Percentiles rank a stretch among this genome's conserved stretches.
Conservation (phyloP, 257 asterid species). For the Hygrophila difformis region DNA sequence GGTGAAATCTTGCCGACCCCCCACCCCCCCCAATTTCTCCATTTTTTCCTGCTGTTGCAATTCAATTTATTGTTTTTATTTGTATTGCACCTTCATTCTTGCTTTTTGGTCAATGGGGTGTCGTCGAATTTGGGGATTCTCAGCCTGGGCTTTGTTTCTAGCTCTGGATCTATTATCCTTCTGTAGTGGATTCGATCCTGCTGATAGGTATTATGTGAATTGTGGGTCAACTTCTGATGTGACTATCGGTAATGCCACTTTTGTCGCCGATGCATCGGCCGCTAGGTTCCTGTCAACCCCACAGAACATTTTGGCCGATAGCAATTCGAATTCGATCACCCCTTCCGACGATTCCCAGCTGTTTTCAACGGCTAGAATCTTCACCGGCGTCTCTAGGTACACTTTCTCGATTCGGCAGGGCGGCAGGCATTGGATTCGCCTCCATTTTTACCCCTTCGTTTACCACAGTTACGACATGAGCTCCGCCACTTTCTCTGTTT, state of each 20-base stretch:
- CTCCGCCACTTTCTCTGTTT: slow-evolving; percentile 48
- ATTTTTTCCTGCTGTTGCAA: too few species aligned
- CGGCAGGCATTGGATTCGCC: slow-evolving; percentile 65
- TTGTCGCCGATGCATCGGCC: slow-evolving; percentile 45
- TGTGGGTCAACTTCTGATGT: slow-evolving; percentile 57
- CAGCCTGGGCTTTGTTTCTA: slow-evolving; percentile 34
- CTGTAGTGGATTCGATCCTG: slow-evolving; percentile 37
- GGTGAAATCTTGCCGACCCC: too few species aligned
- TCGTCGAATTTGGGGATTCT: slow-evolving; percentile 31
- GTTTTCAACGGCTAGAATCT: slow-evolving; percentile 49
- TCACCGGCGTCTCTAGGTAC: slow-evolving; percentile 39
- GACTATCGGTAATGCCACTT: slow-evolving; percentile 38
- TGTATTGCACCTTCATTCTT: too few species aligned
- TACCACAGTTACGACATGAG: slow-evolving; percentile 38
- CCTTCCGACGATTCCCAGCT: slow-evolving; percentile 32
- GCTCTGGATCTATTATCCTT: slow-evolving; percentile 27
- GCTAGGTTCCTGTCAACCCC: slow-evolving; percentile 36
- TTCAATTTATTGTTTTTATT: too few species aligned
- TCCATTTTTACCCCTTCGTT: slow-evolving; percentile 40
- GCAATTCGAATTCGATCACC: slow-evolving; percentile 29
- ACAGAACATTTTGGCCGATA: slow-evolving; percentile 40
- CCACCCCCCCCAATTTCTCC: too few species aligned
- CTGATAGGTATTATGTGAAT: slow-evolving; percentile 37
- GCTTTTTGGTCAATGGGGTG: too few species aligned
- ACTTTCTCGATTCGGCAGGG: slow-evolving; percentile 37